These are phyloP conservation scores for Cinchona pubescens DNA, from an alignment of 257 asterid species.

Conservation along the genomic window DNA sequence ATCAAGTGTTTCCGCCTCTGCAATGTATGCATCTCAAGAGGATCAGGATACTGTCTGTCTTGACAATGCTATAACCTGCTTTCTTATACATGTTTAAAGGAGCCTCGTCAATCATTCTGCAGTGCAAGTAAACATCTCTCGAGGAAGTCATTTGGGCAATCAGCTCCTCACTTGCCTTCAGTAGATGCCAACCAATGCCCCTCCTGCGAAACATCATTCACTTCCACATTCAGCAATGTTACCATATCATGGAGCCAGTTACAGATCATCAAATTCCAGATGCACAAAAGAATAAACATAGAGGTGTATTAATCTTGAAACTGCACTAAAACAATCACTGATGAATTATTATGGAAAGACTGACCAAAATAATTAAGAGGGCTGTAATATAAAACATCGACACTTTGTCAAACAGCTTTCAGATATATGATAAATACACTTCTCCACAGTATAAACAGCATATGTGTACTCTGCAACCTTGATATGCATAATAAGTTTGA, in stretches of 20 bases:
- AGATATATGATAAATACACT: no score
- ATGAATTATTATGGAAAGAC: background rate
- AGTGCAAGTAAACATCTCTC: constrained; percentile 75
- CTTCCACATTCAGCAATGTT: background rate
- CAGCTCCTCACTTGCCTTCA: constrained; percentile 84
- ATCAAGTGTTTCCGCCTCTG: constrained; percentile 91
- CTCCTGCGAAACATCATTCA: constrained; percentile 49
- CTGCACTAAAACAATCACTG: background rate
- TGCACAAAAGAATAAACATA: background rate
- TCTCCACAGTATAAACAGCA: background rate
- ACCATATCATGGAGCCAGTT: background rate
- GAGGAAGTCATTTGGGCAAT: constrained; percentile 68
- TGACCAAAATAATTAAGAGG: background rate
- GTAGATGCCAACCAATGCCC: constrained; percentile 91
- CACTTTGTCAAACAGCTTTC: background rate
- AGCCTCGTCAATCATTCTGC: constrained; percentile 80
- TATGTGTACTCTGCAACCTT: background rate
- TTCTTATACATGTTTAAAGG: constrained; percentile 77
- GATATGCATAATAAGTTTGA: no score
- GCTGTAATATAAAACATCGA: background rate
- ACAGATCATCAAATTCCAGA: background rate
- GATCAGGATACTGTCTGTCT: constrained; percentile 78
- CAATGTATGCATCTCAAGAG: constrained; percentile 63
- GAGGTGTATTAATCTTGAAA: background rate
- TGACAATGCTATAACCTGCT: constrained; percentile 68